Evolutionary conservation across 164 flowering plant species (phyloP), one percentile per base, ranked within the genome.

Genomic region (Buxus sempervirens): DNA sequence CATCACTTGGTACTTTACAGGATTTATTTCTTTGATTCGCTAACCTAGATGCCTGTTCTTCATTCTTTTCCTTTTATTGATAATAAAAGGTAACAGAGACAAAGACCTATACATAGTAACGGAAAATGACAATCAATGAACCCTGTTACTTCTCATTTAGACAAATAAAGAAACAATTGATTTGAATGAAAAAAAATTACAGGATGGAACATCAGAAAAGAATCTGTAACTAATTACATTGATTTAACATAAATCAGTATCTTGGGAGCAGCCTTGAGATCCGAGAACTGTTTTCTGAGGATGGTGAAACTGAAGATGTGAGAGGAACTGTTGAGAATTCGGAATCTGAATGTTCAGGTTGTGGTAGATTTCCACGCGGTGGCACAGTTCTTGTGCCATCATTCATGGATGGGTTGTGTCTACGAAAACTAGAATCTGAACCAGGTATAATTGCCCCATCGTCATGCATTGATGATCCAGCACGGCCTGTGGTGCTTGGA

Each of bases 241-340:
- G 26, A 54, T 54, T 3, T 24, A 66, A 59, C 13, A 9, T 55
- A 28, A 54, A 38, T 81, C 78, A 78, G 65, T 82, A 79, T 73
- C 80, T 85, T 20, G 83, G 80, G 21, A 73, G 77, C 54, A 72
- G 67, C 71, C 88, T 87, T 45, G 95, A 81, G 54, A 73, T n/a
- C 41, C 80, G 74, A 61, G 81, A 74, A 70, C 62, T 79, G 72
- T 73, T 81, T n/a, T 83, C 91, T 19, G 87, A 45, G n/a, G 66
- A 42, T 45, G 62, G 65, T 25, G 71, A 58, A 48, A 65, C 60
- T 18, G 81, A 75, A 20, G 93, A 70, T 13, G 90, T 76, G 26
- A 90, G 89, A 65, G 98, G 95, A 21, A 91, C 93, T 7, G 88
- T 85, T 41, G 95, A 87, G 75, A 90, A 91, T 70, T 88, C 97